Base-by-base conservation (phyloP, 1,139 yeast genomes). In the Pichia sp. region DNA sequence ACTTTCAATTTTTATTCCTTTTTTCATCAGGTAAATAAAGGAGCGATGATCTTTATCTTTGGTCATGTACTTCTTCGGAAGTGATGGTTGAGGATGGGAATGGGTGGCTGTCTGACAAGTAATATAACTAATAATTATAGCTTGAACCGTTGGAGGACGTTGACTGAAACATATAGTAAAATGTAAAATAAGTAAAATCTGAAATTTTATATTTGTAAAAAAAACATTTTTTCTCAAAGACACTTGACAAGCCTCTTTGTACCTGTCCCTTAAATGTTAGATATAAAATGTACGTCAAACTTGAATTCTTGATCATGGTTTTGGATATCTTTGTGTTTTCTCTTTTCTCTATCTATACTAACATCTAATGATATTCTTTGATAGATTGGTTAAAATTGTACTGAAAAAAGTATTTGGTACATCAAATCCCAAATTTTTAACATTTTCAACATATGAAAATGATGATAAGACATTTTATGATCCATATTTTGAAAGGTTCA, bases 41-140 rank as follows among this genome's bases (percentile, higher is more conserved):
- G 96, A 89, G 96, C 98, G 96, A 91, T 91, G 97, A 91, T 91
- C 97, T 91, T 90, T 83, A 85, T 96, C 97, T 95, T 51, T 74
- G 72, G 75, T 70, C 73, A 77, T 81, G 87, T 75, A 84, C 95
- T 84, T 82, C 79, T 81, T 84, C 87, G 95, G 91, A 79, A 81
- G 93, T 84, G 85, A 80, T 79, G 72, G 55, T 58, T 50, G 54
- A 75, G 93, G 97, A 96, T 88, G 97, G 97, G 96, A 80, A 58
- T 55, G 57, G 59, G 58, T 56, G 62, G 62, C 59, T 59, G 63
- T 60, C 63, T 60, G 63, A 60, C 63, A 60, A 60, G 63, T 60
- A 49, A 28, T 31, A 18, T 44, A 18, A 43, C 38, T n/a, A n/a
- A 45, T 39, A 10, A 13, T n/a, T 34, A 34, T 29, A 27, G 14